Base-by-base conservation (phyloP, 352 stramenopile genomes). In the Phytophthora meadii region DNA sequence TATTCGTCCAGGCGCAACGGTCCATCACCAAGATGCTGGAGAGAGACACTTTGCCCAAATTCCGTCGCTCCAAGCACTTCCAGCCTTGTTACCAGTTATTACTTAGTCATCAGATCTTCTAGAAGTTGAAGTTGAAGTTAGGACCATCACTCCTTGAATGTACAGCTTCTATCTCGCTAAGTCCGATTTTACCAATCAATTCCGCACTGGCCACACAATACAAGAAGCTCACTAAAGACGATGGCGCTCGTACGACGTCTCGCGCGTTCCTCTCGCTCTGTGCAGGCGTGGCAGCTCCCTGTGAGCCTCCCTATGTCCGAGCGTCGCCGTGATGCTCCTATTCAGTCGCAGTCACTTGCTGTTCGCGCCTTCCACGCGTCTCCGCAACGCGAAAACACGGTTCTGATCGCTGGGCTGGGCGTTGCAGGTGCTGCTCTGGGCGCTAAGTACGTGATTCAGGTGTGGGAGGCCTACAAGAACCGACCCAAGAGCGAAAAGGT, bases 11-110 rank as follows among this genome's bases (percentile, higher is more conserved):
- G 5, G 83, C 81, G 1, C 81, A 92, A 57, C 52, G 56, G 14
- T 88, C 81, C 27, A 92, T 92, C 61, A 89, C 81, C 12, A 89
- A 87, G 37, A 92, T 92, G 83, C 75, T 92, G 32, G 81, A 89
- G 56, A 77, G 82, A 25, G 83, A 90, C 58, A 92, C 83, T 27
- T 67, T 92, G 45, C 83, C 81, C 19, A 92, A 92, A 54, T 90
- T 92, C 56, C 74, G 72, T 5, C 76, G 73, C 45, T 92, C 81
- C 52, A 92, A 92, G 56, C 76, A 90, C 48, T 84, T 84, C 48
- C 61, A 79, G 39, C 69, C 72, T 6, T 79, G 69, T 27, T 70
- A 72, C 24, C 72, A 84, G 55, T 54, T 81, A n/a, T 42, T 84
- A 25, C 62, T 19, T 19, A 19, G 19, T 19, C 19, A 19, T 19